Base-by-base conservation (phyloP, 1,139 yeast genomes). In the Yamadazyma conglobata region DNA sequence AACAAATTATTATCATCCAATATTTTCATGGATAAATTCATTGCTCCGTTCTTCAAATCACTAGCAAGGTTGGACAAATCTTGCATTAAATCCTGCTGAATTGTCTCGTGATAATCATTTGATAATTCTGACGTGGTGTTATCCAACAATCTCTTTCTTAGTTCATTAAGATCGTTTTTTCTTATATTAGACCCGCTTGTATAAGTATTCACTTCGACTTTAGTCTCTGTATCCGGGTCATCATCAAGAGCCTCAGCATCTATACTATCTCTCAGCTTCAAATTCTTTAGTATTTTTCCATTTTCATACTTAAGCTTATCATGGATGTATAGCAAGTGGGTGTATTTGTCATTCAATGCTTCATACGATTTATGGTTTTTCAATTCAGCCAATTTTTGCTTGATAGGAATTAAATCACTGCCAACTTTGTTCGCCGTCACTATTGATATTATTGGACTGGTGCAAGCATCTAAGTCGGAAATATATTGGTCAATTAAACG, bases 91-190 rank as follows among this genome's bases (percentile, higher is more conserved):
- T 65, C 70, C 28, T 60, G 61, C 40, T 68, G 74, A n/a, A 67
- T 42, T 3, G 63, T 56, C 34, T 67, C 73, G 39, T 68, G 73
- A 44, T 64, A 64, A 10, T 57, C 55, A 40, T 64, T 64, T 33
- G 29, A 23, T 3, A 35, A 20, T 10, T 22, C 30, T n/a, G 35
- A 27, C 9, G 28, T 17, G 33, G 25, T 21, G 15, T 30, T 18
- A 10, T 35, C 27, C 18, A 44, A 24, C 27, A 44, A 25, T 18
- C 48, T 31, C 24, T 40, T 37, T 5, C 47, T 29, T 19, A 44
- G 34, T 9, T 35, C 39, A 24, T 35, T 35, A 4, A 35, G 23
- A 22, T 35, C 36, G 15, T 28, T 33, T 17, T 22, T 28, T 13
- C 22, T 22, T 15, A 19, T 16, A 13, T 32, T 26, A 16, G 32